Evolutionary conservation across 2,329 filamentous ascomycete species (phyloP).

Genomic region (Colletotrichum agaves): DNA sequence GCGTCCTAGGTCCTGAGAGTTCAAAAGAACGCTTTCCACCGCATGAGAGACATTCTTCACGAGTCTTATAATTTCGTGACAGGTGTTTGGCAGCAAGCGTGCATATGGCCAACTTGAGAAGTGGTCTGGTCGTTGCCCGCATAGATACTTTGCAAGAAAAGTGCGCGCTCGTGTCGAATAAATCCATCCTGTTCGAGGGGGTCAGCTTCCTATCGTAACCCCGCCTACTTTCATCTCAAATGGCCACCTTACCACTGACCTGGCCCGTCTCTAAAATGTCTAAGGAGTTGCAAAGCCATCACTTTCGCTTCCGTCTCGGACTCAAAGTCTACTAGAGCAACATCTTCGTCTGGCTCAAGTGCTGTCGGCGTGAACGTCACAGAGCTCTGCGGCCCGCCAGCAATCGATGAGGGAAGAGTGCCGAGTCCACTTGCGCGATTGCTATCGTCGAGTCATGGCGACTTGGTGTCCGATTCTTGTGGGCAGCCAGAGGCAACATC

Average conservation of each 20-base stretch:
- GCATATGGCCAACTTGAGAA: conserved; percentile 61
- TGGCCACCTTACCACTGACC: conserved; percentile 10
- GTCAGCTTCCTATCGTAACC: background rate
- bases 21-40: conserved; percentile 52
- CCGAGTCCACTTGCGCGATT: background rate
- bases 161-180: conserved; percentile 66
- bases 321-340: background rate
- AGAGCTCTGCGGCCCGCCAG: background rate
- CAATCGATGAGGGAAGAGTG: background rate
- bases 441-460: background rate
- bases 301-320: conserved; percentile 1
- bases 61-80: conserved; percentile 63
- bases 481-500: background rate
- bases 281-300: background rate
- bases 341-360: background rate
- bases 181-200: conserved; percentile 54
- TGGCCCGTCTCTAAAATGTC: conserved; percentile 26
- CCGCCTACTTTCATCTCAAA: background rate
- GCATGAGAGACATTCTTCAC: conserved; percentile 60
- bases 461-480: background rate
- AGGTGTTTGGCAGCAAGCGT: conserved; percentile 73
- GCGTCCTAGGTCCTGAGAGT: background rate
- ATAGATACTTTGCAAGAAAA: conserved; percentile 70
- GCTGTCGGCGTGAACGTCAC: background rate
- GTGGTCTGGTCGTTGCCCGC: conserved; percentile 60